Conservation (phyloP, 176 grass and related monocot species). For the Oryza coarctata region DNA sequence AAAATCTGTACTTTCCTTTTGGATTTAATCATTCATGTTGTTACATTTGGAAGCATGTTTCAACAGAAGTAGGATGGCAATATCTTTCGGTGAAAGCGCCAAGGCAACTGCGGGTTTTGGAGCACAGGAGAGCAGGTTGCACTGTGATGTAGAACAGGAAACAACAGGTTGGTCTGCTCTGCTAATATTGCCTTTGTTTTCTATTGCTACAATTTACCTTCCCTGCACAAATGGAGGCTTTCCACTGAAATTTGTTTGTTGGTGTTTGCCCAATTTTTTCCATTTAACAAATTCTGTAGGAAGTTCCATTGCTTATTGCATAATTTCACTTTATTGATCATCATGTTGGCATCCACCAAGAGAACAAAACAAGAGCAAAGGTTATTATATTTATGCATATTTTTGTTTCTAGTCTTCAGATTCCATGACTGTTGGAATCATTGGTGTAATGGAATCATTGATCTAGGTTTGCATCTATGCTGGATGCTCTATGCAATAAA, state of each 20-base stretch:
- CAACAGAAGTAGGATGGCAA: background rate
- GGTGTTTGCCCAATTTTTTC: background rate
- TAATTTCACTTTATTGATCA: background rate
- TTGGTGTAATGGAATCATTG: constrained; percentile 27
- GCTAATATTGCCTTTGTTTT: background rate
- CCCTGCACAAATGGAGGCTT: background rate
- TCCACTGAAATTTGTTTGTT: background rate
- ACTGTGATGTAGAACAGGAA: background rate
- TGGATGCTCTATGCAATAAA: background rate
- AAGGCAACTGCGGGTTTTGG: background rate
- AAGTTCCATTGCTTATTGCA: constrained; percentile 4
- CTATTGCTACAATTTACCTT: background rate
- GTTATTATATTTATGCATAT: background rate
- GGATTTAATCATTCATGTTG: background rate
- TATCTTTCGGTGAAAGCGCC: background rate
- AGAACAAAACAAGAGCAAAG: background rate
- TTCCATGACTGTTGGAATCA: constrained; percentile 16
- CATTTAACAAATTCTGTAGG: background rate
- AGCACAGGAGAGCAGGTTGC: background rate
- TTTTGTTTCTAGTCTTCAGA: constrained; percentile 5
- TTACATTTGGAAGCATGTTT: background rate
- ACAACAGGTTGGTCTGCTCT: constrained; percentile 1
- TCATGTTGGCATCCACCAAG: constrained; percentile 3
- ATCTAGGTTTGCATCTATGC: background rate
- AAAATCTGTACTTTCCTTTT: too few relatives aligned